Percentiles rank a stretch among this genome's conserved stretches.
phyloP scores from a whole-genome alignment of 2,329 filamentous ascomycete genomes.

The Xylariaceae sp. region DNA sequence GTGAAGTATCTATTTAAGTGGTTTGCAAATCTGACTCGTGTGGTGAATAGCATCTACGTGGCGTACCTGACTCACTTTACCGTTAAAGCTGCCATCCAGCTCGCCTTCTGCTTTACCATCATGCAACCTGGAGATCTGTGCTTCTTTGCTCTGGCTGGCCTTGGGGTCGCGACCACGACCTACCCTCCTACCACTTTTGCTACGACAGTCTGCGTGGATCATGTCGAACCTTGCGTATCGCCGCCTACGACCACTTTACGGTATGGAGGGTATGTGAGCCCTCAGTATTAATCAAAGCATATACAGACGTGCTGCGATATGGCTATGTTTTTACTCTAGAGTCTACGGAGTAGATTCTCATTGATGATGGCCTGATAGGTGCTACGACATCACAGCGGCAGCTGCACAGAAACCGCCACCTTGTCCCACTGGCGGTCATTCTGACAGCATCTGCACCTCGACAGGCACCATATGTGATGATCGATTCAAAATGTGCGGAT shows the following conservation, averaged over 20 bases:
- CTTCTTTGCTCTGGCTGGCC: slow-evolving; percentile 10
- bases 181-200: background rate
- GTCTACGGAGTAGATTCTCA: background rate
- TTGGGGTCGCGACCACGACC: slow-evolving; percentile 9
- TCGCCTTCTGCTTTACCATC: background rate
- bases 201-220: slow-evolving; percentile 24
- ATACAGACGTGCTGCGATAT: background rate
- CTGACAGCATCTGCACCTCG: slow-evolving; percentile 17
- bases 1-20: slow-evolving; percentile 8
- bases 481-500: slow-evolving; percentile 23
- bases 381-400: slow-evolving; percentile 13
- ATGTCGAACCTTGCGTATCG: slow-evolving; percentile 22
- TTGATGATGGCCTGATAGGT: slow-evolving; percentile 10
- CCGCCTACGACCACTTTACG: slow-evolving; percentile 22
- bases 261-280: slow-evolving; percentile 17
- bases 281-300: background rate
- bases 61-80: background rate
- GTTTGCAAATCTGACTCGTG: background rate
- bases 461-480: slow-evolving; percentile 26
- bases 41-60: background rate
- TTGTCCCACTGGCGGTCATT: slow-evolving; percentile 10
- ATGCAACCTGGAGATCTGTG: slow-evolving; percentile 11
- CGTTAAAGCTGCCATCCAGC: background rate
- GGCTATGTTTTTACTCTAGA: background rate
- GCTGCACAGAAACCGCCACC: slow-evolving; percentile 13